Base-by-base conservation (phyloP, 495 filamentous ascomycete genomes). In the Sordaria brevicollis region DNA sequence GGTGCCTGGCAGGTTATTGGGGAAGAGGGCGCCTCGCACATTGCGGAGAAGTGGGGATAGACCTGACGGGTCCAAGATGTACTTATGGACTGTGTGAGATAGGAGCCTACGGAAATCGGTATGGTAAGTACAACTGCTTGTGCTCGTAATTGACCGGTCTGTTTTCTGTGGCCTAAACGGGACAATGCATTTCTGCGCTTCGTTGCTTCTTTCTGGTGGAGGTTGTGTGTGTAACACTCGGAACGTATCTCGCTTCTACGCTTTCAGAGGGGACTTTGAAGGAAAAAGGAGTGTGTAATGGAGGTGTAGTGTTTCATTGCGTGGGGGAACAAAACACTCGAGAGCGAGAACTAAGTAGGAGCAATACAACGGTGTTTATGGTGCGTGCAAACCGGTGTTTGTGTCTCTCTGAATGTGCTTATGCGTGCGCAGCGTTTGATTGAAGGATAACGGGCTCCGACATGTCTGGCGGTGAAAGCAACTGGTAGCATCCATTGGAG, bases 21-120 rank as follows among this genome's bases (percentile, higher is more conserved):
- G 93, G 77, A 96, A 96, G 54, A 97, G 80, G 68, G 89, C 84
- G 66, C 85, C 86, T 77, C 94, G 89, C 74, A 88, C 83, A 69
- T 84, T 86, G 76, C 88, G 87, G 71, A 98, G 89, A 69, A 93
- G 82, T 72, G 87, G 85, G 79, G 93, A 92, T 67, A 95, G 84
- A 74, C 89, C 84, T 69, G 85, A 80, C 67, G 91, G 86, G 80
- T 89, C 86, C 31, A 91, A 81, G 69, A 96, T 77, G 74, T 87
- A 82, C 67, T 84, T 83, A 71, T 86, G 82, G 73, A 96, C 86
- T 73, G 86, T 85, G 78, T 91, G 83, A 69, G 89, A 90, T 72
- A 97, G 86, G 71, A 94, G 88, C 82, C 92, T 93, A 65, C 71
- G 39, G 31, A 31, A 33, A 7, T 62, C 49, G 49, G 25, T 31